Evolutionary conservation across 2,329 filamentous ascomycete species (phyloP), one percentile per base, ranked within the genome.

Genomic region (Diplodia mutila): DNA sequence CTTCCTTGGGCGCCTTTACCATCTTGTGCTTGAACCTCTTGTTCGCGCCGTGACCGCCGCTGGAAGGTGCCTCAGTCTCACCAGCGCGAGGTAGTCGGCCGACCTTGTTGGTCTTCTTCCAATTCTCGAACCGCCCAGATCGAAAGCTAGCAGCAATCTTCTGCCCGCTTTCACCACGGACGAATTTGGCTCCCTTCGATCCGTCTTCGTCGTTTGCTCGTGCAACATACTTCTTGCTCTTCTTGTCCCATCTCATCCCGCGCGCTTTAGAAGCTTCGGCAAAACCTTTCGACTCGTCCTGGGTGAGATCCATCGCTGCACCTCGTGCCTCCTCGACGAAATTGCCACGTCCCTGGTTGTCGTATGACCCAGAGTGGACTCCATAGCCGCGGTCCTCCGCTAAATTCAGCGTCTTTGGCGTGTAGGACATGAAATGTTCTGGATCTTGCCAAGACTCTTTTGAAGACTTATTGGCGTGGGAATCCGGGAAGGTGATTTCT

Each of bases 341-440:
- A 79, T 91, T 94, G 66, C 86, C 84, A 72, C 84, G 76, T 42
- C 80, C 80, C 34, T 80, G 79, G 23, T 81, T 81, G 65, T 83
- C 82, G 71, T 83, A 81, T 11, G 87, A 88, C 61, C 93, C 93
- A 0, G 92, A 91, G 79, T 96, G 92, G 21, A 99, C 93, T 70
- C 94, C 93, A 80, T 99, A 99, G 14, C 90, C 95, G 66, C 92
- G 91, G 76, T 97, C 93, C 80, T 98, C 94, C 64, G 91, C 92
- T 4, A 91, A 85, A 78, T 94, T 95, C 73, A 87, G 86, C 51
- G 89, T 89, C 69, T 91, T 90, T 0, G 95, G 95, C 1, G 89
- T 92, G 84, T 99, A 99, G 11, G 92, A 91, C 93, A 99, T 98
- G 88, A 96, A 99, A 73, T 95, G 88, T 53, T 97, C 94, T 0